Conservation (phyloP, 106 monocot genomes). For the Vanilla planifolia region DNA sequence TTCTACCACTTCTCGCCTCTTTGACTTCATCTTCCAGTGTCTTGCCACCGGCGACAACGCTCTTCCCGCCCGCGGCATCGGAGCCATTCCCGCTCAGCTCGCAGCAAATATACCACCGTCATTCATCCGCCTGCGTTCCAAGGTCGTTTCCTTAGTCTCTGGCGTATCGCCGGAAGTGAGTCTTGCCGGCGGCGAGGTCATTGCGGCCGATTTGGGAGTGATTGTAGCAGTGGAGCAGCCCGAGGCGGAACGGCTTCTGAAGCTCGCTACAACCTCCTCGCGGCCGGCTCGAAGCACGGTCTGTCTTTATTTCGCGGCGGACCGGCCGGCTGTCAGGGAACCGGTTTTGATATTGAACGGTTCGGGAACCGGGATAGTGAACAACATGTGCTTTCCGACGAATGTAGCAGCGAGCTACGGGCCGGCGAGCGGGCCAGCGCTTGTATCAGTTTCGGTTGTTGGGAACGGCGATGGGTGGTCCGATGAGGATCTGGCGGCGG, state of each 20-base stretch:
- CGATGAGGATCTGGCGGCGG: conserved; percentile 49
- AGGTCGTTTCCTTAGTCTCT: conserved; percentile 18
- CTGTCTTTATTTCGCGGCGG: conserved; percentile 78
- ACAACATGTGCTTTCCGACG: conserved; percentile 94
- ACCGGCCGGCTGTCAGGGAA: conserved; percentile 40
- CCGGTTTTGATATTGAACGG: conserved; percentile 93
- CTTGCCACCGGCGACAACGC: conserved; percentile 79
- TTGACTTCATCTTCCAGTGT: conserved; percentile 82
- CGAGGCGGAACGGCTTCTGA: conserved; percentile 52
- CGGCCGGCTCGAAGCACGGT: conserved; percentile 44
- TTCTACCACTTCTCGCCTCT: conserved; percentile 69
- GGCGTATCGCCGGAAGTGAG: conserved; percentile 11
- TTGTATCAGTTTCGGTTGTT: conserved; percentile 61
- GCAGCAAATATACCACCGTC: conserved; percentile 32
- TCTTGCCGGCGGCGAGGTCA: conserved; percentile 28
- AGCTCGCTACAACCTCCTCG: background rate
- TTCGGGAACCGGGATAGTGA: conserved; percentile 71
- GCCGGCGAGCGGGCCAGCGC: conserved; percentile 43
- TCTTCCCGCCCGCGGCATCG: conserved; percentile 74
- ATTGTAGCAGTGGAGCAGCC: conserved; percentile 81
- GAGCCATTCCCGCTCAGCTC: conserved; percentile 61
- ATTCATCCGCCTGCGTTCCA: conserved; percentile 42
- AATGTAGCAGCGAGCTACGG: conserved; percentile 83
- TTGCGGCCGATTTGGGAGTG: conserved; percentile 44
- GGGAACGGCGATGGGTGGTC: conserved; percentile 19